Evolutionary conservation across 2,329 filamentous ascomycete species (phyloP), one percentile per base, ranked within the genome.

Genomic region (Hypoxylon sp.): DNA sequence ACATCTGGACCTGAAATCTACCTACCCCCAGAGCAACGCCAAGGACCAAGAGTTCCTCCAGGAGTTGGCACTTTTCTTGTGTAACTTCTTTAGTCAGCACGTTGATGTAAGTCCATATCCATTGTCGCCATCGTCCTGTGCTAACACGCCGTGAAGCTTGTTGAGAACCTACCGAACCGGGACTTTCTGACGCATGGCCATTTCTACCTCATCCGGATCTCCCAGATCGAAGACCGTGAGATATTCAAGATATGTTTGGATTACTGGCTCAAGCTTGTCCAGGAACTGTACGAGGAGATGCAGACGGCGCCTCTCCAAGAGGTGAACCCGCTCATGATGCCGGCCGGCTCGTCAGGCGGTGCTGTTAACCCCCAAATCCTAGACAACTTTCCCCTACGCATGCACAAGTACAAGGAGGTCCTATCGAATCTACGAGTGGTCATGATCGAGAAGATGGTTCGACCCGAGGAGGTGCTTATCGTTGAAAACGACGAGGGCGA

Each of bases 361-460:
- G 93, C 92, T 2, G 89, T 92, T 46, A 92, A 97, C 72, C 92
- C 94, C 1, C 85, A 81, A 48, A 80, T 94, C n/a, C 82, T 98
- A 61, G 88, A 88, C 68, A 96, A 92, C 75, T 96, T 96, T 71
- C 92, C 94, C 10, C 84, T 99, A 40, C 88, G 96, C 60, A 99
- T 99, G 81, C 94, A 99, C 83, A 98, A 97, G 78, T 99, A 98
- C 77, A 88, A 89, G 64, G 92, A 97, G 72, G 90, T 99, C 17
- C 80, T 99, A 46, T 94, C 94, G 8, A 98, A 97, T 74, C 82
- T 99, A 55, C 89, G 95, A 66, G 90, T 94, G 20, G 95, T 99
- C 65, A 99, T 99, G 95, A 98, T 99, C 62, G 95, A 99, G 79
- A 97, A 97, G 82, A 99, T 99, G 95, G 95, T 99, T 26, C 87